These are phyloP conservation scores for Tricholoma saponaceum DNA, from an alignment of 768 basidiomycete genomes.

Conservation along the genomic window DNA sequence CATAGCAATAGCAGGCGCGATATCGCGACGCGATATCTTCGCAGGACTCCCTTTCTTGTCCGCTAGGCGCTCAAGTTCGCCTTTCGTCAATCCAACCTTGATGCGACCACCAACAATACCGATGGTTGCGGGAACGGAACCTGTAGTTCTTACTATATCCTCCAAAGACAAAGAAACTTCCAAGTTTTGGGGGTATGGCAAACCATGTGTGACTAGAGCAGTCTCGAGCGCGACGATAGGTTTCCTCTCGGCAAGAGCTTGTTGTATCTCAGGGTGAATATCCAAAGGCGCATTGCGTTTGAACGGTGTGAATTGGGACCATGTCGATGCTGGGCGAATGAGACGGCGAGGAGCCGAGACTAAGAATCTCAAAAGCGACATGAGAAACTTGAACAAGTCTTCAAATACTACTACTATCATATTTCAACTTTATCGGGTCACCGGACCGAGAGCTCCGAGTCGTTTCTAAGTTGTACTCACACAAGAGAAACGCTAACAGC, in stretches of 20 bases:
- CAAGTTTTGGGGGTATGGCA: slow-evolving; percentile 77
- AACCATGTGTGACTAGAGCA: slow-evolving; percentile 89
- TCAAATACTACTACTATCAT: too few relatives aligned
- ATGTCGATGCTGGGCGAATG: not conserved
- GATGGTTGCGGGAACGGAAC: slow-evolving; percentile 88
- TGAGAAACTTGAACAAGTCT: too few relatives aligned
- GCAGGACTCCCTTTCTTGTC: slow-evolving; percentile 42
- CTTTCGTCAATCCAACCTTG: slow-evolving; percentile 73
- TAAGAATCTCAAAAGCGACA: not conserved
- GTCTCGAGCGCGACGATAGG: slow-evolving; percentile 92
- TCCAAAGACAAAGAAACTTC: slow-evolving; percentile 72
- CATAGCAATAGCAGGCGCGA: slow-evolving; percentile 68
- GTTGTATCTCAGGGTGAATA: slow-evolving; percentile 77
- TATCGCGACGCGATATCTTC: slow-evolving; percentile 78
- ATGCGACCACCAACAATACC: slow-evolving; percentile 79
- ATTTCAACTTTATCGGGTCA: not conserved
- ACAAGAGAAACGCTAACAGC: too few relatives aligned
- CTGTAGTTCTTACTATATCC: slow-evolving; percentile 63
- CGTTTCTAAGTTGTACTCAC: too few relatives aligned
- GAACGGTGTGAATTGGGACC: slow-evolving; percentile 3
- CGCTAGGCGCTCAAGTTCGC: slow-evolving; percentile 68
- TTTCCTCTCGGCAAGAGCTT: slow-evolving; percentile 60
- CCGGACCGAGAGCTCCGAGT: not conserved
- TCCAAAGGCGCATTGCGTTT: slow-evolving; percentile 44
- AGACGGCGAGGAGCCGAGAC: not conserved